Evolutionary conservation across 805 yeast genomes (phyloP), one percentile per base, ranked within the genome.

Genomic region (Lachancea mirantina): DNA sequence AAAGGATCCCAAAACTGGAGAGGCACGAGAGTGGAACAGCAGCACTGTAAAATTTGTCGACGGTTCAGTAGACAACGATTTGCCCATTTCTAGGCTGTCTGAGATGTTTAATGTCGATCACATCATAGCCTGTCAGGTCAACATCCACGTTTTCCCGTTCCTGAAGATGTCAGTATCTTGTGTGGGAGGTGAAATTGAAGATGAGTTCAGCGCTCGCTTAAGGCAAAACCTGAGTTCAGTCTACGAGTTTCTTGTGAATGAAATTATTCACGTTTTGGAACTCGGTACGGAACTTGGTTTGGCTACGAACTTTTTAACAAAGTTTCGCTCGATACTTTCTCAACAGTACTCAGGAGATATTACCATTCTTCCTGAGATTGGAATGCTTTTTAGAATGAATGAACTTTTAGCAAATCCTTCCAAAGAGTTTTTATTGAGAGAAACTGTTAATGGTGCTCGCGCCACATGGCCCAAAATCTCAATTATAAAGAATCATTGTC

Each of bases 101-200:
- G 98, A 92, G 53, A 87, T 92, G 95, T 92, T 92, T 57, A 89
- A 92, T 50, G 96, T 92, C 19, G 95, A 92, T 54, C 96, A 92
- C 56, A 88, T 92, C 41, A 87, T 92, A 46, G 98, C 96, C 0
- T 89, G 95, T 28, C 99, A 92, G 55, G 98, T 92, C 1, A 92
- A 92, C 51, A 94, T 96, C 0, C 98, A 92, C 54, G 94, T 92
- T 10, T 84, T 83, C 2, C 98, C 98, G 0, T 70, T 89, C 31
- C 65, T 92, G 46, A 77, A 76, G 43, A 39, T 77, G 33, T 76
- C 87, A 0, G 68, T 78, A 4, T 73, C 78, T 14, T 72, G 76
- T 52, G 76, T 76, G 14, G 87, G 85, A 8, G 84, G 84, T 6
- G 78, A 72, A 41, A 60, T 76, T 26, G 84, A 79, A 46, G 70